Conservation (phyloP, 805 yeast species). For the Groenewaldozyma salmanticensis region DNA sequence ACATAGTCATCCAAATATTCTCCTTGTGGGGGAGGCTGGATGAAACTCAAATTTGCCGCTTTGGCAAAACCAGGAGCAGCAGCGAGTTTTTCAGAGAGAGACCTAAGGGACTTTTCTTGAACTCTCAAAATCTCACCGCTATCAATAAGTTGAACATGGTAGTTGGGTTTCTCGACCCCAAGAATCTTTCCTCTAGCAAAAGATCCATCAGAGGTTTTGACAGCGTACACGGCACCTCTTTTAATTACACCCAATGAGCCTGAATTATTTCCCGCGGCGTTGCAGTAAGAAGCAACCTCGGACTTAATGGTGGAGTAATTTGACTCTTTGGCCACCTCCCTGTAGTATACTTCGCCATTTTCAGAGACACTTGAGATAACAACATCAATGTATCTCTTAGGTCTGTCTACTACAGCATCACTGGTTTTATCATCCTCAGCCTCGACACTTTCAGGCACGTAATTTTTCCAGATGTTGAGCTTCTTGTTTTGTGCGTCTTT, state of each 20-base stretch:
- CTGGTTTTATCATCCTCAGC: constrained; percentile 15
- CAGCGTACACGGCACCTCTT: constrained; percentile 14
- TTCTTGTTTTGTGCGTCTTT: constrained; percentile 44
- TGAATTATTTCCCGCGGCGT: constrained; percentile 23
- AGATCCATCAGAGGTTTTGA: constrained; percentile 40
- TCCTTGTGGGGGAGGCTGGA: constrained; percentile 51
- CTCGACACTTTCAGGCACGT: constrained; percentile 36
- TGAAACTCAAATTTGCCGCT: constrained; percentile 41
- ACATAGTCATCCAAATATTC: constrained; percentile 49
- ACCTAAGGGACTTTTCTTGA: constrained; percentile 35
- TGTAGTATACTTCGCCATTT: constrained; percentile 22
- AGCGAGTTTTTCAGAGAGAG: constrained; percentile 42
- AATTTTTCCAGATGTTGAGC: constrained; percentile 61
- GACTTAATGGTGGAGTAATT: constrained; percentile 15
- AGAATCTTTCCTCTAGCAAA: constrained; percentile 50
- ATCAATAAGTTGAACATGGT: constrained; percentile 50
- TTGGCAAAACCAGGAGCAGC: constrained; percentile 45
- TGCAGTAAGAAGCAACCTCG: constrained; percentile 22
- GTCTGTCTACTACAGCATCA: constrained; percentile 11
- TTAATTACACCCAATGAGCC: not conserved
- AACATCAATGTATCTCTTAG: constrained; percentile 28
- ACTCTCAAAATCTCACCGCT: constrained; percentile 47
- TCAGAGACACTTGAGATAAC: constrained; percentile 23
- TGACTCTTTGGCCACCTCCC: constrained; percentile 14
- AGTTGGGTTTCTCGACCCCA: constrained; percentile 35